Percentiles rank a stretch among this genome's conserved stretches.
These are phyloP conservation scores for Geosmithia morbida DNA, from an alignment of 2,329 filamentous ascomycete genomes.

Conservation along the genomic window DNA sequence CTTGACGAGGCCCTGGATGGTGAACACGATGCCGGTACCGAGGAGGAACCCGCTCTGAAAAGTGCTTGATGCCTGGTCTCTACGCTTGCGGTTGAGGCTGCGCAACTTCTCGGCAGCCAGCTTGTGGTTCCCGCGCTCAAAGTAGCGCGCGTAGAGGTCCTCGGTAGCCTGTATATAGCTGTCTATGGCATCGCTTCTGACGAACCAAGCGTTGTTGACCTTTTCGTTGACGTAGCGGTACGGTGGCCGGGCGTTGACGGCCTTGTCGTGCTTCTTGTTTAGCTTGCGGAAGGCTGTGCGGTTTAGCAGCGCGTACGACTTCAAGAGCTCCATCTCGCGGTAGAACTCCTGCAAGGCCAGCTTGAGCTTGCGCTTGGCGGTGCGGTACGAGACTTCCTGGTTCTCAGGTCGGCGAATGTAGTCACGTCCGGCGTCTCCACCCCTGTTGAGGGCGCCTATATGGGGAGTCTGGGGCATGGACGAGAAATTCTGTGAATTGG, in stretches of 20 bases:
- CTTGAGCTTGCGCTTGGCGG: slow-evolving; percentile 85
- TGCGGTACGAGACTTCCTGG: slow-evolving; percentile 61
- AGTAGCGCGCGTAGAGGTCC: slow-evolving; percentile 87
- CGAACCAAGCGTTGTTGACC: slow-evolving; percentile 83
- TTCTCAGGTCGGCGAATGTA: slow-evolving; percentile 33
- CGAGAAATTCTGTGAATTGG: slow-evolving; percentile 45
- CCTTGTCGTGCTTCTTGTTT: slow-evolving; percentile 98
- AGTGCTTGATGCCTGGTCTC: slow-evolving; percentile 40
- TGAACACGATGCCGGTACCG: slow-evolving; percentile 52
- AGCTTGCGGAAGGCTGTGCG: slow-evolving; percentile 91
- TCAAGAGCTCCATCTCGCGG: slow-evolving; percentile 77
- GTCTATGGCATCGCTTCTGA: slow-evolving; percentile 75
- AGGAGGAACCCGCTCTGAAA: slow-evolving; percentile 53
- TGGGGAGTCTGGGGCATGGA: slow-evolving; percentile 37
- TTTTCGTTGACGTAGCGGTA: slow-evolving; percentile 81
- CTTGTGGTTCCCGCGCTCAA: slow-evolving; percentile 87
- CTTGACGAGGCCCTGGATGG: slow-evolving; percentile 49
- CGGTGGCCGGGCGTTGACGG: slow-evolving; percentile 61
- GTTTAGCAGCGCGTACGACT: slow-evolving; percentile 82
- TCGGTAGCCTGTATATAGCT: slow-evolving; percentile 68
- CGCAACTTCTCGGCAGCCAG: slow-evolving; percentile 79
- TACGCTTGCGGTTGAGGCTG: slow-evolving; percentile 40
- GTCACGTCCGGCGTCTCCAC: slow-evolving; percentile 24
- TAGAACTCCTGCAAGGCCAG: slow-evolving; percentile 87
- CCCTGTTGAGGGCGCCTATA: slow-evolving; percentile 11